Evolutionary conservation across 345 rosid species (phyloP).

Genomic region (Citrus australasica): DNA sequence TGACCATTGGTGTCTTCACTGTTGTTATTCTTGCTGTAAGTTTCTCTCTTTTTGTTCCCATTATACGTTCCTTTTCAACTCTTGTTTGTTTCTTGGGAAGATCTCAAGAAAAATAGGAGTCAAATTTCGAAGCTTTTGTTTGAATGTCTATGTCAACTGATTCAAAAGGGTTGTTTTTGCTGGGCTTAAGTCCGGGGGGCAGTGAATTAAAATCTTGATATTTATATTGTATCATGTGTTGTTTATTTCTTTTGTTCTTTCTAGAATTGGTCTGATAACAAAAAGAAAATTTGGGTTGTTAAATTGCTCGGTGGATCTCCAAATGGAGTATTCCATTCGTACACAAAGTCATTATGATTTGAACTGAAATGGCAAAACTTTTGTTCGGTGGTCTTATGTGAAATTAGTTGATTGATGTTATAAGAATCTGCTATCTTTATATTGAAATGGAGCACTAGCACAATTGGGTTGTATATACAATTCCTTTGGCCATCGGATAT

Average conservation of each 20-base stretch:
- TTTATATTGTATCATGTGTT: background rate
- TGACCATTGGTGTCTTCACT: conserved; percentile 75
- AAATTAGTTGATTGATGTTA: background rate
- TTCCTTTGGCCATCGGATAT: background rate
- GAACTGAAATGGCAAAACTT: background rate
- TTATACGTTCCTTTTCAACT: background rate
- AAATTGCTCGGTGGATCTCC: background rate
- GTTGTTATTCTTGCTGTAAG: conserved; percentile 79
- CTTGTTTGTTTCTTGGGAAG: conserved; percentile 14
- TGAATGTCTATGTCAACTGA: background rate
- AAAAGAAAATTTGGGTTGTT: background rate
- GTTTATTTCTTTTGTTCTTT: background rate
- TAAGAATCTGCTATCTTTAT: background rate
- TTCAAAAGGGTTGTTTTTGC: background rate
- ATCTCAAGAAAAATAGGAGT: background rate
- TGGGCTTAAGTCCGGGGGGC: background rate
- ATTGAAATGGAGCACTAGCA: background rate
- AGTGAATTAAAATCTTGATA: background rate
- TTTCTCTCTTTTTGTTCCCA: conserved; percentile 7
- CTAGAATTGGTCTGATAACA: background rate
- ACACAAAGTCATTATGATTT: background rate
- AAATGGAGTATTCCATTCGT: background rate
- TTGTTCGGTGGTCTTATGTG: background rate
- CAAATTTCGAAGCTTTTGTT: background rate
- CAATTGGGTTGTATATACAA: no score